Percentiles rank a stretch among this genome's conserved stretches.
Conservation (phyloP, 495 filamentous ascomycete species). For the Penicillium riverlandense region DNA sequence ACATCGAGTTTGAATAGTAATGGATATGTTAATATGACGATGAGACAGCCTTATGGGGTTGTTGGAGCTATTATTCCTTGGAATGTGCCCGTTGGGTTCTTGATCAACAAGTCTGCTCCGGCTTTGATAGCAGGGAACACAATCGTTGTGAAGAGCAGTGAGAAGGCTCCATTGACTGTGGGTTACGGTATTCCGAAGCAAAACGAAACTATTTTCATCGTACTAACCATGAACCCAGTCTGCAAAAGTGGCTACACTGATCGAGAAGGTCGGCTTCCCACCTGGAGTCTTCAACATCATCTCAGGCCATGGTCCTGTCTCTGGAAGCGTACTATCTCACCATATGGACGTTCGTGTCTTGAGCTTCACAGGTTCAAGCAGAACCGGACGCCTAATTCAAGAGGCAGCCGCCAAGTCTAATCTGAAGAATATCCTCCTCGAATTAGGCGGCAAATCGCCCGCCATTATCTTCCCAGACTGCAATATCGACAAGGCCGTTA, state of each 20-base stretch:
- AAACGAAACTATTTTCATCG: too few species aligned
- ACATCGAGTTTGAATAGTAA: constrained; percentile 83
- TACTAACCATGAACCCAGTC: constrained; percentile 75
- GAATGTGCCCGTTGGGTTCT: constrained; percentile 93
- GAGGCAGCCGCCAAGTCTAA: constrained; percentile 93
- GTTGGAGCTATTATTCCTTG: constrained; percentile 95
- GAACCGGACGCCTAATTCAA: constrained; percentile 86
- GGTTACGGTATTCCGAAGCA: too few species aligned
- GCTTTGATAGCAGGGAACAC: constrained; percentile 87
- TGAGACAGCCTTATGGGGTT: constrained; percentile 86
- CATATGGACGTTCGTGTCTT: constrained; percentile 99
- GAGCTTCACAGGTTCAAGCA: constrained; percentile 93
- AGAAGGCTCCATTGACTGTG: constrained; percentile 95
- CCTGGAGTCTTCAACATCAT: constrained; percentile 93
- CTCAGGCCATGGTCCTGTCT: constrained; percentile 82
- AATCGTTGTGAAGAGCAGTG: constrained; percentile 87
- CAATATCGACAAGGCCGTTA: constrained; percentile 91
- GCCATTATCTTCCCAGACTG: constrained; percentile 97
- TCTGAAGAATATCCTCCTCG: constrained; percentile 96
- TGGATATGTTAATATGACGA: constrained; percentile 85
- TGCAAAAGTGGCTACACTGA: constrained; percentile 63
- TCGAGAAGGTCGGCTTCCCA: constrained; percentile 96
- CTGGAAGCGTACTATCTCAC: constrained; percentile 82
- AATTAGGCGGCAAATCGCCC: constrained; percentile 95
- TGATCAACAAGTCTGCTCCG: constrained; percentile 98